Base-by-base conservation (phyloP, 31 red algal genomes). In the Odonthalia washingtoniensis region DNA sequence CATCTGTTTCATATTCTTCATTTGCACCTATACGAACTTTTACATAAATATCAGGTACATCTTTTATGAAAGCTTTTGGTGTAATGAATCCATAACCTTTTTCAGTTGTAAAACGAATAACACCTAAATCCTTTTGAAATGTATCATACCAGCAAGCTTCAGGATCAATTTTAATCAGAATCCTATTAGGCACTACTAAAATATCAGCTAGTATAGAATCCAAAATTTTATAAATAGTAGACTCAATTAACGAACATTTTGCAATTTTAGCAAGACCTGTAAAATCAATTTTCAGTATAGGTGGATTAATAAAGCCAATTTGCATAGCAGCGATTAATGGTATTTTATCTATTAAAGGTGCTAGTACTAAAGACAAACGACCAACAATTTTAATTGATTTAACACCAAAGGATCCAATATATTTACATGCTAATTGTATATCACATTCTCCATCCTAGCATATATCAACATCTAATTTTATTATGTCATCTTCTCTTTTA, bases 151-250 rank as follows among this genome's bases (percentile, higher is more conserved):
- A 90, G 28, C 76, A 57, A 43, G 80, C 83, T 24, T 52, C 40
- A 33, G 93, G 93, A 82, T 95, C 93, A 49, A 95, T 64, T 76
- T 95, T 95, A 78, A 91, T 49, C 2, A 91, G 83, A 5, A 95
- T 41, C 30, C 93, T 67, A 62, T 88, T 91, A n/a, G 93, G 93
- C 24, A 95, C 69, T 34, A 90, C 87, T 18, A 95, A 74, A 34
- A 95, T 78, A 21, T 46, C 63, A 36, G 82, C 83, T 5, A 95
- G 52, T 36, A 95, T 44, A 32, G 91, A 70, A 2, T 85, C 30
- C 34, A 95, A 91, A 18, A 84, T 84, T 27, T 78, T 65, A 24
- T 83, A 65, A 40, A 96, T 87, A 33, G 64, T 84, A 57, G 45
- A 32, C n/a, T 92, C 84, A 76, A 96, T 89, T 57, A 91, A 24